Conservation (phyloP, 2,329 filamentous ascomycete species). For the Pestalotiopsis sp. region DNA sequence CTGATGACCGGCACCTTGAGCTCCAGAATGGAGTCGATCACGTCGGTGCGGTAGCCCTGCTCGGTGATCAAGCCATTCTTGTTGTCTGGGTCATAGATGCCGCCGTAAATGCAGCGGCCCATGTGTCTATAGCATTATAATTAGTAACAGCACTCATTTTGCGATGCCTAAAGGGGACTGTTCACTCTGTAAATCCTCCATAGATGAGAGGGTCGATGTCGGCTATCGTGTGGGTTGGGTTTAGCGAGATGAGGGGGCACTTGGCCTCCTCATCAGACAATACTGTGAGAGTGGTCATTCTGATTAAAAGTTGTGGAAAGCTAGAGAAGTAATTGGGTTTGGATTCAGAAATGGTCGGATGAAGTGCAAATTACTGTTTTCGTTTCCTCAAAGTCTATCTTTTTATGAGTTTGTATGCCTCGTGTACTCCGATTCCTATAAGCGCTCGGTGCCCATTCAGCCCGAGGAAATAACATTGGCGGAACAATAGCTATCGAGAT, state of each 20-base stretch:
- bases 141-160: constrained; percentile 8
- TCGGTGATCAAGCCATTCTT: constrained; percentile 71
- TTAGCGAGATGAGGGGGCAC: constrained; percentile 65
- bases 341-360: neutral
- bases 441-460: neutral
- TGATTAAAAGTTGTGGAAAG: neutral
- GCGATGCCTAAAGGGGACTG: neutral
- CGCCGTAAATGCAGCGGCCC: constrained; percentile 86
- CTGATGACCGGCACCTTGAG: constrained; percentile 76
- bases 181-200: constrained; percentile 79
- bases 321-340: neutral
- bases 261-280: constrained; percentile 55
- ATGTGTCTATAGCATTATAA: constrained; percentile 63
- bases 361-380: neutral
- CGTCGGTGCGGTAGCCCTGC: constrained; percentile 77
- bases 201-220: constrained; percentile 82
- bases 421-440: neutral
- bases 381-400: neutral
- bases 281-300: constrained; percentile 74
- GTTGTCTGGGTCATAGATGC: constrained; percentile 79
- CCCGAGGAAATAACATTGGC: neutral
- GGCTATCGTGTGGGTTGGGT: constrained; percentile 65
- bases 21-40: constrained; percentile 72
- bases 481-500: neutral
- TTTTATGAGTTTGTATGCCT: neutral